phyloP scores from a whole-genome alignment of 2,329 filamentous ascomycete genomes.

The Davidsoniella australis region DNA sequence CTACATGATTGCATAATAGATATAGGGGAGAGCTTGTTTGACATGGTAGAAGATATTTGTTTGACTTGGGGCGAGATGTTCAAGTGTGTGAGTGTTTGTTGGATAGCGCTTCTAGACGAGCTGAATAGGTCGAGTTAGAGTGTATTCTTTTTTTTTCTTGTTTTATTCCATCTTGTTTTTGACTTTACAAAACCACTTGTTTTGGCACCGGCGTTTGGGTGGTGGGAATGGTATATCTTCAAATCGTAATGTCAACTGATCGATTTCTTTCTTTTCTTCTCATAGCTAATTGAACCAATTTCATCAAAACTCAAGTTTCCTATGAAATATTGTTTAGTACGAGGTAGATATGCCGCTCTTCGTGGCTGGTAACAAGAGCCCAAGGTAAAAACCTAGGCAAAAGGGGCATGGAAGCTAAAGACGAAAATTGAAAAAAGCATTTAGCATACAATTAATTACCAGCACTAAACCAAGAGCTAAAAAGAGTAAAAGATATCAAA shows the following conservation, averaged over 20 bases:
- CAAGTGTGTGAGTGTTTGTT: neutral
- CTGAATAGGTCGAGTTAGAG: neutral
- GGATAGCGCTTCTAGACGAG: neutral
- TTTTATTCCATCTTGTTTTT: neutral
- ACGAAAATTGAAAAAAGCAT: too few relatives aligned
- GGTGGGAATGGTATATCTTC: conserved; percentile 10
- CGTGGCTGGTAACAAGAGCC: too few relatives aligned
- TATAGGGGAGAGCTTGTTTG: neutral
- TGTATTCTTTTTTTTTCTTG: conserved; percentile 2
- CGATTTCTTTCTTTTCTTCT: neutral
- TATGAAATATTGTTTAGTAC: neutral
- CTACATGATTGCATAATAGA: neutral
- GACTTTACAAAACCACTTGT: conserved; percentile 6
- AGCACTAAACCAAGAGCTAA: too few relatives aligned
- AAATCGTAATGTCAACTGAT: conserved; percentile 10
- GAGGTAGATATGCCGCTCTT: too few relatives aligned
- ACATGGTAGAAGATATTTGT: neutral
- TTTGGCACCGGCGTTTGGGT: conserved; percentile 12
- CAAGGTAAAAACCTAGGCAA: too few relatives aligned
- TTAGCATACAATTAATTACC: too few relatives aligned
- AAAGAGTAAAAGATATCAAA: too few relatives aligned
- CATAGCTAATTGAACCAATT: neutral
- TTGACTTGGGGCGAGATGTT: neutral
- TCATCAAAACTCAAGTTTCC: neutral
- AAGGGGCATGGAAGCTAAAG: too few relatives aligned